A percentile compares a stretch with the other conserved stretches of the same genome.
These are phyloP conservation scores for Claviceps quebecensis DNA, from an alignment of 2,329 filamentous ascomycete species.

Conservation along the genomic window DNA sequence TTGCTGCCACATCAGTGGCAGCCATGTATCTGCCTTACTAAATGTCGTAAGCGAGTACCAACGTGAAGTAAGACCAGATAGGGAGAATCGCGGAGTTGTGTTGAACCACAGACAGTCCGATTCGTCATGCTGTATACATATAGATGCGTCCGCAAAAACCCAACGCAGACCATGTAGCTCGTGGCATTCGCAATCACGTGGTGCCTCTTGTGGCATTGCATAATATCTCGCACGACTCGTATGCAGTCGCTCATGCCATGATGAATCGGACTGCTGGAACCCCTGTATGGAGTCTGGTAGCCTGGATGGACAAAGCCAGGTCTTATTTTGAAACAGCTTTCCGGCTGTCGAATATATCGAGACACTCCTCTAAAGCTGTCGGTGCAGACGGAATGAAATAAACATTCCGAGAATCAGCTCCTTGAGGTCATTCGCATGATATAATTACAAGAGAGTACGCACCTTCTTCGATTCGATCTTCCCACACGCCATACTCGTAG, in stretches of 20 bases:
- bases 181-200: no score
- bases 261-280: no score
- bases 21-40: neutral
- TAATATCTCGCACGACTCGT: neutral
- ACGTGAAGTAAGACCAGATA: neutral
- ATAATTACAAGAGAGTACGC: slow-evolving; percentile 20
- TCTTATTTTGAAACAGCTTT: neutral
- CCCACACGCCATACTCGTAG: slow-evolving; percentile 93
- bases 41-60: neutral
- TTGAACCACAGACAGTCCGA: neutral
- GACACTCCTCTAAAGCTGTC: slow-evolving; percentile 4
- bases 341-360: slow-evolving; percentile 3
- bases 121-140: neutral
- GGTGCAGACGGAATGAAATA: neutral
- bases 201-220: no score
- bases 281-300: no score
- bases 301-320: neutral
- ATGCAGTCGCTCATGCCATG: no score
- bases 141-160: neutral
- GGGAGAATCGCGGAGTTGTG: no score
- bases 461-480: slow-evolving; percentile 81
- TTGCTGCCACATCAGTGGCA: neutral
- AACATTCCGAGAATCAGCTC: neutral
- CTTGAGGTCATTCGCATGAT: neutral
- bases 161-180: neutral